These are phyloP conservation scores for Iberis pinnata DNA, from an alignment of 345 rosid species.

Conservation along the genomic window DNA sequence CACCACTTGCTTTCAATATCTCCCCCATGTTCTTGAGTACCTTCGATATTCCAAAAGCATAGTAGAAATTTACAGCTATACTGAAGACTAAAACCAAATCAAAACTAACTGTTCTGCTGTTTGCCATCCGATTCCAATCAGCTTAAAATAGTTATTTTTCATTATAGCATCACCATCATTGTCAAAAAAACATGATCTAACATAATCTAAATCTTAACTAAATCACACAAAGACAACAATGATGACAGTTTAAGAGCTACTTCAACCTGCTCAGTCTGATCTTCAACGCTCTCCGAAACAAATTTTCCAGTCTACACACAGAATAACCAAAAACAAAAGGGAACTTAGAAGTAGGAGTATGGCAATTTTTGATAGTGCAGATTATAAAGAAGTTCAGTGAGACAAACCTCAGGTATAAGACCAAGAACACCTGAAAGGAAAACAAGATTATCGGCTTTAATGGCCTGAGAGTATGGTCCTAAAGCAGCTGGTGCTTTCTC, in stretches of 20 bases:
- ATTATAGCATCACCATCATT: not conserved
- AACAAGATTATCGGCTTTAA: slow-evolving; percentile 64
- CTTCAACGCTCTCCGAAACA: slow-evolving; percentile 59
- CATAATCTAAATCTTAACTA: not conserved
- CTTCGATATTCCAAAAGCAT: slow-evolving; percentile 4
- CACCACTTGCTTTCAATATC: slow-evolving; percentile 37
- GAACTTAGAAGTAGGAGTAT: no score
- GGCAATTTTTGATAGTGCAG: slow-evolving; percentile 3
- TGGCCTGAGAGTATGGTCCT: slow-evolving; percentile 93
- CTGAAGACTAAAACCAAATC: not conserved
- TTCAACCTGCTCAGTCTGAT: slow-evolving; percentile 84
- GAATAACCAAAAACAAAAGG: slow-evolving; percentile 8
- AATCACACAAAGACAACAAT: not conserved
- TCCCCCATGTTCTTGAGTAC: slow-evolving; percentile 38
- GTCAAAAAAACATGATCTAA: not conserved
- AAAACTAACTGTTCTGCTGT: no score
- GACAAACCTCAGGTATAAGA: slow-evolving; percentile 63
- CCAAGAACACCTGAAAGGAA: slow-evolving; percentile 84
- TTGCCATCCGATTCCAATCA: no score
- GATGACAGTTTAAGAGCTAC: slow-evolving; percentile 1
- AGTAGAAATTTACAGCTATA: not conserved
- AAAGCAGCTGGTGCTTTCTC: slow-evolving; percentile 90
- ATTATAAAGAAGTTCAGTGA: no score
- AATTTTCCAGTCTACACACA: slow-evolving; percentile 65
- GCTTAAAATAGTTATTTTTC: not conserved